Conservation (phyloP, 2,329 filamentous ascomycete species). For the Talaromyces sp. region DNA sequence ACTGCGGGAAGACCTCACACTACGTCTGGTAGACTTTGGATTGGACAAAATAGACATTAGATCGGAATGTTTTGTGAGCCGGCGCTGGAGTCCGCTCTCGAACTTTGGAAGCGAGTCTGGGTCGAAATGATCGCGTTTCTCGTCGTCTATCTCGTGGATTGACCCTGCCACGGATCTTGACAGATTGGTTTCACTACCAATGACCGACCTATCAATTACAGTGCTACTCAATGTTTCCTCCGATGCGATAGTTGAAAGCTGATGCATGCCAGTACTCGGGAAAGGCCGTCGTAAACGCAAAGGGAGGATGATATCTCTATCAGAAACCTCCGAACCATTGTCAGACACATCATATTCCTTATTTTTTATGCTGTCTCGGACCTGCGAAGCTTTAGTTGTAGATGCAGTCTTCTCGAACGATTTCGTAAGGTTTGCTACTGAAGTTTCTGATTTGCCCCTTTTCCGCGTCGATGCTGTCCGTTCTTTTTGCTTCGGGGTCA, state of each 20-base stretch:
- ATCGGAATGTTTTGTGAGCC: slow-evolving; percentile 87
- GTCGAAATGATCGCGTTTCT: slow-evolving; percentile 48
- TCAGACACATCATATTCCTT: slow-evolving; percentile 28
- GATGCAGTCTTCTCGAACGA: not conserved
- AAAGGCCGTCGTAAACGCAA: slow-evolving; percentile 45
- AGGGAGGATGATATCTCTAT: slow-evolving; percentile 38
- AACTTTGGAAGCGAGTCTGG: slow-evolving; percentile 45
- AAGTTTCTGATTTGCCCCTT: slow-evolving; percentile 3
- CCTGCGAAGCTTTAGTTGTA: slow-evolving; percentile 5
- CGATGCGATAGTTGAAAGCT: slow-evolving; percentile 58
- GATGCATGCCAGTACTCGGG: slow-evolving; percentile 52
- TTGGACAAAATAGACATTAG: slow-evolving; percentile 85
- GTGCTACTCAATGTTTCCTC: slow-evolving; percentile 51
- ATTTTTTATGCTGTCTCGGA: not conserved
- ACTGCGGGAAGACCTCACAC: slow-evolving; percentile 72
- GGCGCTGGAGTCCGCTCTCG: slow-evolving; percentile 59
- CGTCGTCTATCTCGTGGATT: slow-evolving; percentile 4
- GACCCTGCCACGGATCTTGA: slow-evolving; percentile 23
- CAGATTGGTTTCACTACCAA: slow-evolving; percentile 22
- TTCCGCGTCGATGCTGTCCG: not conserved
- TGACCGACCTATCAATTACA: slow-evolving; percentile 22
- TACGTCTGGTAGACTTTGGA: slow-evolving; percentile 59
- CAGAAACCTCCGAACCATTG: slow-evolving; percentile 37
- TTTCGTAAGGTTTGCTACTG: not conserved
- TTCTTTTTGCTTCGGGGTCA: slow-evolving; percentile 8